A percentile compares a stretch with the other conserved stretches of the same genome.
These are phyloP conservation scores for Wickerhamomyces kurtzmanii DNA, from an alignment of 805 yeast species.

Conservation along the genomic window DNA sequence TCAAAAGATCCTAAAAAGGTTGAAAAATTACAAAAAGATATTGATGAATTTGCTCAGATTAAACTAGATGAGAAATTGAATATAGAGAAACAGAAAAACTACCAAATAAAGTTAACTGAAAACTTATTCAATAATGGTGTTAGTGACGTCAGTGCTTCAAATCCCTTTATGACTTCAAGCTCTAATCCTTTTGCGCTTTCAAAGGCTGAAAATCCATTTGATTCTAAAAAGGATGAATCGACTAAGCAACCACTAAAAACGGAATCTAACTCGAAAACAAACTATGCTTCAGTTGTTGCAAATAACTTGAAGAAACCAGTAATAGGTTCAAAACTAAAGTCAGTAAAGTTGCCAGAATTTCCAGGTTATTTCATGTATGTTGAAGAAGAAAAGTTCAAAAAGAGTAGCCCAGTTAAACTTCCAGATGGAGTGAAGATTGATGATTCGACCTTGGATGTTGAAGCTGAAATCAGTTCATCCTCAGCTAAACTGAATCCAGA, in stretches of 20 bases:
- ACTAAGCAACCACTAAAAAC: conserved; percentile 1
- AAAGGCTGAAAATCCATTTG: conserved; percentile 12
- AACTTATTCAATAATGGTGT: conserved; percentile 10
- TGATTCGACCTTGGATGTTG: conserved; percentile 33
- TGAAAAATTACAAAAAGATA: conserved; percentile 25
- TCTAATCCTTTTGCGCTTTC: conserved; percentile 13
- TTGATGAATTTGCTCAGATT: conserved; percentile 29
- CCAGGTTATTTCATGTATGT: conserved; percentile 64
- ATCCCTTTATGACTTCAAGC: conserved; percentile 9
- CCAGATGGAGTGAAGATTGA: conserved; percentile 50
- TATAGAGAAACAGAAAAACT: conserved; percentile 29
- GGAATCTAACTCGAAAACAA: conserved; percentile 6
- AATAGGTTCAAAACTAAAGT: conserved; percentile 13
- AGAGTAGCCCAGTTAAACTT: conserved; percentile 33
- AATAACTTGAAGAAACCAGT: conserved; percentile 17
- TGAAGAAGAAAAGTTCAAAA: conserved; percentile 58
- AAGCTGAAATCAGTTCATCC: conserved; percentile 21
- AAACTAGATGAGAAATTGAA: conserved; percentile 33
- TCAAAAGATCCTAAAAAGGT: conserved; percentile 45
- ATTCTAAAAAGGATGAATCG: conserved; percentile 1
- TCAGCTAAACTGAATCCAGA: conserved; percentile 26
- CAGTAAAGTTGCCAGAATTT: conserved; percentile 33
- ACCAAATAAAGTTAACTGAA: conserved; percentile 24
- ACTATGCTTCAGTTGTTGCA: conserved; percentile 24
- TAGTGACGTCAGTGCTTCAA: conserved; percentile 19